Conservation (phyloP, 23 red algal genomes). For the Gracilaria domingensis region DNA sequence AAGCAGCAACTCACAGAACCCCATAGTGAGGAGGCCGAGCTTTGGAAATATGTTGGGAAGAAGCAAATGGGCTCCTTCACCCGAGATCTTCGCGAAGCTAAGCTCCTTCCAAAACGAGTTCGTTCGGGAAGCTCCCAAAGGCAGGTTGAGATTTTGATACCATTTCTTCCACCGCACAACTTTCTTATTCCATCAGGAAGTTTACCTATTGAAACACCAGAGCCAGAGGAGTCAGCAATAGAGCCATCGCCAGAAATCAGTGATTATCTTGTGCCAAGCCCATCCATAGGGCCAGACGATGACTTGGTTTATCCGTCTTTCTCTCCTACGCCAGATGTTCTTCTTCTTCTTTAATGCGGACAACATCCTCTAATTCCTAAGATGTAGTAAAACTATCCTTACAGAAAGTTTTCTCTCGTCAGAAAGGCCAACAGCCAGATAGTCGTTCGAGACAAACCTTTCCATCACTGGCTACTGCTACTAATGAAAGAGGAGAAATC, state of each 20-base stretch:
- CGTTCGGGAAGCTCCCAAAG: not conserved
- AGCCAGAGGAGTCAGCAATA: not conserved
- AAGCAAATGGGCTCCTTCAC: not conserved
- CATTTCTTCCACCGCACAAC: not conserved
- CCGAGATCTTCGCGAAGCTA: not conserved
- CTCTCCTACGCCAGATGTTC: not conserved
- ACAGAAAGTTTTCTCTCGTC: no score
- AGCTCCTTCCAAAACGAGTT: not conserved
- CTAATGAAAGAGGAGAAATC: conserved; percentile 26
- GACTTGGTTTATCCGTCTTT: not conserved
- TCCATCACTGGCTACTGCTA: conserved; percentile 2
- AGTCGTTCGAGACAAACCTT: not conserved
- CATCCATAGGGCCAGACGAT: not conserved
- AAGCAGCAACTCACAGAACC: not conserved
- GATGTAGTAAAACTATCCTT: no score
- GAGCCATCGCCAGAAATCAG: conserved; percentile 1
- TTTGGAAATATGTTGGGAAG: conserved; percentile 15
- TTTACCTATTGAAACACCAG: not conserved
- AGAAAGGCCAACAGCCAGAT: no score
- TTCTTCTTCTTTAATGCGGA: no score
- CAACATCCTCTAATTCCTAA: no score
- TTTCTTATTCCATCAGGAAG: not conserved
- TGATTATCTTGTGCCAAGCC: not conserved
- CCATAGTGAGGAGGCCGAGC: not conserved
- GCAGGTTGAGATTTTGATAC: not conserved